Conservation (phyloP, 176 grass and related monocot genomes). For the sorghum (Sorghum bicolor) region Sorghum_bicolor_NCBIv3 NC_012873.2:53378501-53379000, state of each 20-base stretch:
- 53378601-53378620: conserved; percentile 83
- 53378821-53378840: no score
- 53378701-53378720: not conserved
- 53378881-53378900: no score
- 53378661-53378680: conserved; percentile 49
- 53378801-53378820: no score
- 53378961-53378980: no score
- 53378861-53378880: no score
- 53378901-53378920: no score
- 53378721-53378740: conserved; percentile 60
- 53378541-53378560: conserved; percentile 44
- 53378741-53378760: conserved; percentile 52
- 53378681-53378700: not conserved
- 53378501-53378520: not conserved
- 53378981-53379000: no score
- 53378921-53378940: no score
- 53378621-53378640: conserved; percentile 66
- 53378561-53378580: no score
- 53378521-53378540: conserved; percentile 68
- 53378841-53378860: no score
- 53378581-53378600: conserved; percentile 40
- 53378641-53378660: conserved; percentile 81
- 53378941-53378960: no score
- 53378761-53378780: conserved; percentile 38
- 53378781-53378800: conserved; percentile 23